Evolutionary conservation across 257 asterid species (phyloP).

Genomic region (Datura wrightii): DNA sequence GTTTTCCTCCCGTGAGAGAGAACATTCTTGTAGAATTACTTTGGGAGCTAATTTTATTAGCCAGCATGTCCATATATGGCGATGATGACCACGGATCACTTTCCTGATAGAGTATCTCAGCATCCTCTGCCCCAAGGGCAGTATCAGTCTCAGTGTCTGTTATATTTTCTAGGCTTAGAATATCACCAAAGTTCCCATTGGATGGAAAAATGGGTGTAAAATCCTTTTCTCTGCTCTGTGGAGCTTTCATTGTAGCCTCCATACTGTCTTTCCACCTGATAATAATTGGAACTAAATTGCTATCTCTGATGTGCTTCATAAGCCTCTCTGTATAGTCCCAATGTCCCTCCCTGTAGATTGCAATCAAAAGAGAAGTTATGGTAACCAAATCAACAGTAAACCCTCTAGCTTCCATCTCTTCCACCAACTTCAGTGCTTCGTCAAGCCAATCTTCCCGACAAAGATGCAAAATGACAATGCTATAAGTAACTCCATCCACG

Average conservation of each 20-base stretch:
- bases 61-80: constrained; percentile 85
- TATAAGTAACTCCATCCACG: constrained; percentile 74
- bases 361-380: constrained; percentile 69
- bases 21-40: constrained; percentile 39
- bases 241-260: constrained; percentile 67
- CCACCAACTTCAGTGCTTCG: constrained; percentile 78
- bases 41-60: constrained; percentile 48
- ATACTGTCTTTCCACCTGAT: constrained; percentile 81
- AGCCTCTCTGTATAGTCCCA: constrained; percentile 79
- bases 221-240: constrained; percentile 73
- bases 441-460: constrained; percentile 69
- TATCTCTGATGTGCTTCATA: constrained; percentile 72
- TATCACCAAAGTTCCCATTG: constrained; percentile 51
- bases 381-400: constrained; percentile 83
- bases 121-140: constrained; percentile 35
- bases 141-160: constrained; percentile 35
- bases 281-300: constrained; percentile 70
- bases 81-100: constrained; percentile 92
- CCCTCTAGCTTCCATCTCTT: constrained; percentile 91
- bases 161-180: constrained; percentile 48
- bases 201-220: constrained; percentile 74
- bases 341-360: constrained; percentile 65
- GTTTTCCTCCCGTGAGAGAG: constrained; percentile 60
- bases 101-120: constrained; percentile 38
- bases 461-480: constrained; percentile 75